A percentile compares a stretch with the other conserved stretches of the same genome.
phyloP scores from a whole-genome alignment of 108 stramenopile species.

The Nitzschia palea region DNA sequence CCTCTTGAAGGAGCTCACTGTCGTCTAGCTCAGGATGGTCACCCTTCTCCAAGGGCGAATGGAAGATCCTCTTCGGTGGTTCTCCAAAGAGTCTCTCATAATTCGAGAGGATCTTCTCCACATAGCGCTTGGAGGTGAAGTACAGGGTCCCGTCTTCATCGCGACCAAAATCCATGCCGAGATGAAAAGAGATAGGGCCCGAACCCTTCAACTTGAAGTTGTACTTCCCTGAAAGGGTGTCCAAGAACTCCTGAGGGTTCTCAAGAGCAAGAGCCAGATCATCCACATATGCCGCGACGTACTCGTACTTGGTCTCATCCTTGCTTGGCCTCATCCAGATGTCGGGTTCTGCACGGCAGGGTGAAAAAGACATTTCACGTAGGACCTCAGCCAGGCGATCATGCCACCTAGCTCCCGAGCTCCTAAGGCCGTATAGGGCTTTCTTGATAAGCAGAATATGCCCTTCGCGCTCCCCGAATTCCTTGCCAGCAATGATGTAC shows the following conservation, averaged over 20 bases:
- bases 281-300: slow-evolving; percentile 8
- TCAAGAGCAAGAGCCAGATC: slow-evolving; percentile 1
- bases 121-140: slow-evolving; percentile 23
- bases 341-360: slow-evolving; percentile 36
- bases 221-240: not conserved
- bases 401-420: slow-evolving; percentile 5
- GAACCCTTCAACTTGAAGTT: slow-evolving; percentile 43
- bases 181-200: slow-evolving; percentile 26
- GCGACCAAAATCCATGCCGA: slow-evolving; percentile 30
- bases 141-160: slow-evolving; percentile 30
- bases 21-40: slow-evolving; percentile 16
- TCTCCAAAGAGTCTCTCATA: slow-evolving; percentile 30
- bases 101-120: slow-evolving; percentile 18
- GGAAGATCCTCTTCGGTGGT: slow-evolving; percentile 10
- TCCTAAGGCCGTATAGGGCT: slow-evolving; percentile 42
- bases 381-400: slow-evolving; percentile 19
- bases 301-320: slow-evolving; percentile 33
- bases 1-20: not conserved
- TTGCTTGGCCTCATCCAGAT: slow-evolving; percentile 31
- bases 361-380: slow-evolving; percentile 19
- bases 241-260: slow-evolving; percentile 23
- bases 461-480: slow-evolving; percentile 1
- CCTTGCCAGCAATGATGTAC: slow-evolving; percentile 22
- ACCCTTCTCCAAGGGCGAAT: slow-evolving; percentile 2
- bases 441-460: slow-evolving; percentile 24